Evolutionary conservation across 192 early-diverging fungal genomes (phyloP), one percentile per base, ranked within the genome.

Genomic region (Diversispora eburnea): DNA sequence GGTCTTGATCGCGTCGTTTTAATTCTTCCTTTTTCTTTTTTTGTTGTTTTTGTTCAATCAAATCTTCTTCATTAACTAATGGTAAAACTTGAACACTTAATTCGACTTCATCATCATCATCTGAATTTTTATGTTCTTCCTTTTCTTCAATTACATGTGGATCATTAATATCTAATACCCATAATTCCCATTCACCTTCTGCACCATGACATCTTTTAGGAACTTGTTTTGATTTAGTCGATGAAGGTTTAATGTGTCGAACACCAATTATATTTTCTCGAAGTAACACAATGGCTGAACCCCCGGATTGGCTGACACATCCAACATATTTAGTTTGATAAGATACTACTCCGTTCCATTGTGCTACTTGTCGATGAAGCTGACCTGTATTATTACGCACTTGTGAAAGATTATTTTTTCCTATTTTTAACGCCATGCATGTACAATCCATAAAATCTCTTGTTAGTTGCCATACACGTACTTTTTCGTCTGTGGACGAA

Each of bases 131-230:
- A 19, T 54, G 7, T 3, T 45, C 22, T 10, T 64, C 61, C 8
- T 4, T 33, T 19, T 20, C 3, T 13, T 71, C 69, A 7, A 58
- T 19, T 5, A 33, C 42, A 39, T 54, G 20, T 10, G 60, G 49
- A n/a, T 62, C 51, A 49, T 64, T 73, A 17, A 73, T 46, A 43
- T 73, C 61, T 15, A 64, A 54, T 22, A 64, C 48, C 72, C 72
- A 73, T 6, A 73, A 33, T 43, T 73, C 72, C 72, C 72, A 73
- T 64, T 73, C 61, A 43, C 72, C 72, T 73, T 73, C 72, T 25
- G 19, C 48, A 42, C 72, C 49, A 56, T 73, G 59, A 64, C 48
- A 47, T 47, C 42, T 51, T 39, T 52, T 20, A 5, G 12, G 7
- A 33, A 8, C 42, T 8, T 13, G 46, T 41, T 12, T 62, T 25